Percentiles rank a stretch among this genome's conserved stretches.
Conservation (phyloP, 2,329 filamentous ascomycete species). For the Xylaria sp. region DNA sequence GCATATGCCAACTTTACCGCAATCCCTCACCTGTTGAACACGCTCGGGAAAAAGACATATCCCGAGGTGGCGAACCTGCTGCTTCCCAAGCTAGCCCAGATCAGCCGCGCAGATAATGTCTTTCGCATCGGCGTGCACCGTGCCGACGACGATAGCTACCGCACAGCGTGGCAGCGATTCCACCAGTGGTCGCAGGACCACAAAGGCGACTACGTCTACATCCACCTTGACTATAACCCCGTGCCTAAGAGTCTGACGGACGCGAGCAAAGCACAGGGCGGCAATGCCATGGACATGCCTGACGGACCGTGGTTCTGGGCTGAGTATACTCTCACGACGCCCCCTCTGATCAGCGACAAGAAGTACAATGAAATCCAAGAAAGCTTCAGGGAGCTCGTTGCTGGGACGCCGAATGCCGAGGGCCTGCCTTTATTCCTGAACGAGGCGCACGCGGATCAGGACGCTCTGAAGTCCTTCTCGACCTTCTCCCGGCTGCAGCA, state of each 20-base stretch:
- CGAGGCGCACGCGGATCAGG: conserved; percentile 29
- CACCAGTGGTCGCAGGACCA: conserved; percentile 29
- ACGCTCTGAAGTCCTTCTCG: conserved; percentile 30
- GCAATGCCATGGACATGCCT: conserved; percentile 34
- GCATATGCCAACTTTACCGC: conserved; percentile 28
- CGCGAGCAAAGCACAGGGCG: conserved; percentile 29
- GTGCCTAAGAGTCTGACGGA: conserved; percentile 30
- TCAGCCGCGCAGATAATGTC: conserved; percentile 30
- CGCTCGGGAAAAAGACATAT: conserved; percentile 24
- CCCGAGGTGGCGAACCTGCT: conserved; percentile 25
- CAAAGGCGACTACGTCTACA: conserved; percentile 30
- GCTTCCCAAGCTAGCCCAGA: conserved; percentile 17
- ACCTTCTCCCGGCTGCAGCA: conserved; percentile 19
- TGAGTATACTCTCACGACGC: conserved; percentile 32
- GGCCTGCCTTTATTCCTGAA: conserved; percentile 30
- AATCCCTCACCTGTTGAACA: conserved; percentile 28
- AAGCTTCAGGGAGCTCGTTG: conserved; percentile 32
- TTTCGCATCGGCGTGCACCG: conserved; percentile 35
- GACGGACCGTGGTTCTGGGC: conserved; percentile 36
- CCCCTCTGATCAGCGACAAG: conserved; percentile 11
- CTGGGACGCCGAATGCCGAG: conserved; percentile 31
- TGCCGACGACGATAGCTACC: conserved; percentile 31
- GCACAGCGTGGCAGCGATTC: conserved; percentile 22
- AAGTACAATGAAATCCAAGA: conserved; percentile 30
- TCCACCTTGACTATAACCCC: conserved; percentile 35